A percentile compares a stretch with the other conserved stretches of the same genome.
Conservation (phyloP, 306 rosid genomes). For the Prosopis cineraria region DNA sequence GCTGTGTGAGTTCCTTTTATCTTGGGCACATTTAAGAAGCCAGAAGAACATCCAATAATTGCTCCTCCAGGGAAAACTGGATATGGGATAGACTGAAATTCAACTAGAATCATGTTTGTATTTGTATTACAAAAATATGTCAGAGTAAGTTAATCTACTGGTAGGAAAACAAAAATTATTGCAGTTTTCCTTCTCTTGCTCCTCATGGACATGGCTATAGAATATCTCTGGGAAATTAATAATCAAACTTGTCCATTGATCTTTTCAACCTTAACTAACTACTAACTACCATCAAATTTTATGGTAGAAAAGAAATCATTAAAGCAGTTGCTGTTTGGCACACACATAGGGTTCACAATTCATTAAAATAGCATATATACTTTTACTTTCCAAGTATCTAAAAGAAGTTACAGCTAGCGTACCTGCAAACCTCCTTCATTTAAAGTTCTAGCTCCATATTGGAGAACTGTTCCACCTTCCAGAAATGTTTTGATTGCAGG, state of each 20-base stretch:
- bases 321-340: conserved; percentile 22
- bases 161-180: conserved; percentile 17
- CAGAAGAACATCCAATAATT: conserved; percentile 92
- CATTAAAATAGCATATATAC: conserved; percentile 31
- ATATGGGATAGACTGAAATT: conserved; percentile 99
- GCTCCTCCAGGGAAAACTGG: conserved; percentile 99
- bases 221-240: not conserved
- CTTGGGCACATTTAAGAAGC: conserved; percentile 92
- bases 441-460: conserved; percentile 94
- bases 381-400: conserved; percentile 7
- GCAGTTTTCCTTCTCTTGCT: conserved; percentile 10
- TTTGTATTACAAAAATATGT: conserved; percentile 38
- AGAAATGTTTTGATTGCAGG: conserved; percentile 78
- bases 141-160: conserved; percentile 11
- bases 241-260: conserved; percentile 10
- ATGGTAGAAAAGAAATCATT: conserved; percentile 28
- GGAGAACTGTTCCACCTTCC: conserved; percentile 87
- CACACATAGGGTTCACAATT: not conserved
- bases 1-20: conserved; percentile 97
- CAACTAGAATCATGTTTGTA: conserved; percentile 70
- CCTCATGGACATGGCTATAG: conserved; percentile 28
- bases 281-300: conserved; percentile 23
- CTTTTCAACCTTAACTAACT: conserved; percentile 9
- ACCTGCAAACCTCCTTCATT: conserved; percentile 99
- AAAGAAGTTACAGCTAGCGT: conserved; percentile 26